Base-by-base conservation (phyloP, 495 filamentous ascomycete genomes). In the Neurospora discreta region DNA sequence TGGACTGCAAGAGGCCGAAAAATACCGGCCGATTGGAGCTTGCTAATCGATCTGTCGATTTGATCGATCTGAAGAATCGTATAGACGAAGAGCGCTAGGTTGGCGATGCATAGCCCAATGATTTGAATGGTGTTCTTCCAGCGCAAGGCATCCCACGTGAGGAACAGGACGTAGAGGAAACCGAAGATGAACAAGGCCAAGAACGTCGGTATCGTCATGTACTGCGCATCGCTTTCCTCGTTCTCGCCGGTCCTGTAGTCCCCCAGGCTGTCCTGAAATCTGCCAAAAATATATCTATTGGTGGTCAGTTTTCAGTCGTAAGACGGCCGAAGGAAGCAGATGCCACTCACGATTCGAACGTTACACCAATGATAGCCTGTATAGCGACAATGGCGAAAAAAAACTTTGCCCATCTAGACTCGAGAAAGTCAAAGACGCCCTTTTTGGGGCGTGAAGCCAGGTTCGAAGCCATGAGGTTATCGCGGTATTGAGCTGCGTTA, bases 81-180 rank as follows among this genome's bases (percentile, higher is more conserved):
- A 77, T 98, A 98, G 74, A 99, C 87, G 68, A 98, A 86, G 74
- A 98, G 88, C 11, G 92, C 94, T 39, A 95, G 76, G 81, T 99
- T 97, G 81, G 94, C 97, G 41, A 95, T 75, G 81, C 95, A 98
- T 20, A 99, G 84, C 39, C 95, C 96, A 76, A 99, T 98, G 78
- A 99, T 86, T 81, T 99, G 95, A 87, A 99, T 99, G 16, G 95
- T 99, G 82, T 99, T 99, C 83, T 97, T 97, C 77, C 94, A 83
- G 68, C 93, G 89, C 72, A 99, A 84, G 3, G 96, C 95, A 86
- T 99, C 95, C 82, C 92, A 98, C 16, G 95, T 90, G 33, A 99
- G 84, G 40, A 95, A 80, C 6, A 98, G 79, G 76, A 97, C 89
- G 82, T 98, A 99, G 70, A 99, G 78, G 81, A 96, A 97, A 69